Evolutionary conservation across 2,329 filamentous ascomycete genomes (phyloP), one percentile per base, ranked within the genome.

Genomic region (Raffaelea ambrosiae): DNA sequence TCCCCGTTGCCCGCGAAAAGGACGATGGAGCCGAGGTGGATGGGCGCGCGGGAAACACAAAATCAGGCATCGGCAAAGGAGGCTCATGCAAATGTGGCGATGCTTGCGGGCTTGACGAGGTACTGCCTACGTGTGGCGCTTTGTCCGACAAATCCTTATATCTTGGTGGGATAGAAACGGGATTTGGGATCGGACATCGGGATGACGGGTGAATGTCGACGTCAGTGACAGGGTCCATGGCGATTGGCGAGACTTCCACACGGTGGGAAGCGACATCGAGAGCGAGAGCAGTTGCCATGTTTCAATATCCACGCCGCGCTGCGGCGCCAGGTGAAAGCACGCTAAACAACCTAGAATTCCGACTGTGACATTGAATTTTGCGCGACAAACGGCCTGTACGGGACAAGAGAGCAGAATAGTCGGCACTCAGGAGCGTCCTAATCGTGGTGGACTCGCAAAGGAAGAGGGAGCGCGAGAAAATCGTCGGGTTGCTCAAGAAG

Each of bases 41-140:
- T 8, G 72, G 64, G 41, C 67, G 63, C 20, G 69, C 63, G 2
- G 81, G 83, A 56, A 85, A 85, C 49, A 80, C 72, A 57, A 85
- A 85, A 5, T 73, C 74, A 26, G 82, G 81, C 46, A 84, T 84
- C 42, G 80, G 79, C 44, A 69, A 70, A 46, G 76, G 74, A 22
- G 64, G 55, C 21, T 63, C 58, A 46, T 60, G 61, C 45, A 65
- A 63, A 20, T 20, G 35, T 2, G 52, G 49, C 42, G 67, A 66
- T 16, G 57, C 51, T 44, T 64, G 63, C 20, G 62, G 53, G 54
- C 56, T 61, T 50, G 11, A 51, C 39, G 49, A 55, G 23, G 56
- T 44, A 21, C 13, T 31, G 18, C 9, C 40, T 16, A 8, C 13
- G 11, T 40, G 18, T 11, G 3, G 33, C 14, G 26, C 42, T 57